These are phyloP conservation scores for Ustilago vetiveriae DNA, from an alignment of 1,284 basidiomycete species.

Conservation along the genomic window DNA sequence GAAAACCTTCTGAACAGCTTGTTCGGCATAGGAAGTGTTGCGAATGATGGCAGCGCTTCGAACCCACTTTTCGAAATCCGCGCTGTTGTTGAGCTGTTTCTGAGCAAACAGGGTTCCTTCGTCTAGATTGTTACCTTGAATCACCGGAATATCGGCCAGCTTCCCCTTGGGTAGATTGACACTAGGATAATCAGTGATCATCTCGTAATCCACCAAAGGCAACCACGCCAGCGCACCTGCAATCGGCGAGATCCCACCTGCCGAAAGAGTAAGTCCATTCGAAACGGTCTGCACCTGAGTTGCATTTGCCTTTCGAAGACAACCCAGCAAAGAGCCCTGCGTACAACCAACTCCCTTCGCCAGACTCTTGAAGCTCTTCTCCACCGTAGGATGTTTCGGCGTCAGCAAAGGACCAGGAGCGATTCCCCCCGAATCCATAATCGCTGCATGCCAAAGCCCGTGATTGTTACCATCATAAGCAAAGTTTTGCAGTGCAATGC, in stretches of 20 bases:
- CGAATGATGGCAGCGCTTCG: slow-evolving; percentile 21
- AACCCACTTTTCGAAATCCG: slow-evolving; percentile 24
- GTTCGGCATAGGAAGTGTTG: slow-evolving; percentile 39
- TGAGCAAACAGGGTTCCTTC: slow-evolving; percentile 38
- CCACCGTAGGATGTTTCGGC: slow-evolving; percentile 27
- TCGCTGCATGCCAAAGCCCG: slow-evolving; percentile 46
- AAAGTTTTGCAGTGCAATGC: slow-evolving; percentile 31
- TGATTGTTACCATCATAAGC: slow-evolving; percentile 37
- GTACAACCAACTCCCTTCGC: slow-evolving; percentile 29
- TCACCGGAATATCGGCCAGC: slow-evolving; percentile 45
- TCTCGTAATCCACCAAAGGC: slow-evolving; percentile 42
- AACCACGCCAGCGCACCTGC: slow-evolving; percentile 25
- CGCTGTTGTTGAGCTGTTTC: slow-evolving; percentile 19
- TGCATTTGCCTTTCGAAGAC: slow-evolving; percentile 32
- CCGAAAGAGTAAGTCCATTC: slow-evolving; percentile 1
- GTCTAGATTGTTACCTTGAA: slow-evolving; percentile 43
- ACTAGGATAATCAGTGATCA: slow-evolving; percentile 40
- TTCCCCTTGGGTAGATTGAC: slow-evolving; percentile 27
- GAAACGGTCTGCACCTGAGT: slow-evolving; percentile 16
- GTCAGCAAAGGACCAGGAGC: slow-evolving; percentile 29
- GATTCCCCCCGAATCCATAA: slow-evolving; percentile 46
- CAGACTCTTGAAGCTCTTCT: slow-evolving; percentile 23
- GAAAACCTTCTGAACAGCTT: slow-evolving; percentile 20
- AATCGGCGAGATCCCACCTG: slow-evolving; percentile 23
- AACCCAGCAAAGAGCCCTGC: slow-evolving; percentile 13